These are phyloP conservation scores for Ceratocystis cubensis DNA, from an alignment of 2,329 filamentous ascomycete species.

Conservation along the genomic window DNA sequence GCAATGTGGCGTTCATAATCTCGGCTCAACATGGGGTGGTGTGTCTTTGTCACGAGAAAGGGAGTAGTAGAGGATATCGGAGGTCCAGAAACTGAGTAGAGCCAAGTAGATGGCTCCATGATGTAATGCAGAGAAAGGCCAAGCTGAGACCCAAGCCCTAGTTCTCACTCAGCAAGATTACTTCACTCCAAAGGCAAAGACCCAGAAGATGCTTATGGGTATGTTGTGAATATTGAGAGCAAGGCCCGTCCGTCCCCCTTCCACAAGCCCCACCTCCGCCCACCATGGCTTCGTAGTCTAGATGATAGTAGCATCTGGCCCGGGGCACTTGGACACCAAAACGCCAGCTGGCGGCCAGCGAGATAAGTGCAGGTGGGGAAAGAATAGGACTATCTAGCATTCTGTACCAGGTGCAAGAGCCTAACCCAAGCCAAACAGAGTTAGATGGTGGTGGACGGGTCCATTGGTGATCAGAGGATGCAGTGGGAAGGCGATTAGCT, in stretches of 20 bases:
- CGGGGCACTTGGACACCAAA: neutral
- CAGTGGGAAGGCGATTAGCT: neutral
- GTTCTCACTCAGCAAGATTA: neutral
- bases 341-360: neutral
- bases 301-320: neutral
- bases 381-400: neutral
- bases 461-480: neutral
- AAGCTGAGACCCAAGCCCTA: neutral
- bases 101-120: neutral
- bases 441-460: constrained; percentile 3
- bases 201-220: neutral
- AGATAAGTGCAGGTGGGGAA: neutral
- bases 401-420: neutral
- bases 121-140: neutral
- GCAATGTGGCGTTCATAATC: constrained; percentile 3
- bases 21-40: neutral
- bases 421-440: neutral
- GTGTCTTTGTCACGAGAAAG: neutral
- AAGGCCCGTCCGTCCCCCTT: neutral
- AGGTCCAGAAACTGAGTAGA: neutral
- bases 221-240: neutral
- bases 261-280: neutral
- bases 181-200: neutral
- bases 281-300: too few species aligned
- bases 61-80: too few species aligned